phyloP scores from a whole-genome alignment of 2,329 filamentous ascomycete species.

The Exophiala mesophila region DNA sequence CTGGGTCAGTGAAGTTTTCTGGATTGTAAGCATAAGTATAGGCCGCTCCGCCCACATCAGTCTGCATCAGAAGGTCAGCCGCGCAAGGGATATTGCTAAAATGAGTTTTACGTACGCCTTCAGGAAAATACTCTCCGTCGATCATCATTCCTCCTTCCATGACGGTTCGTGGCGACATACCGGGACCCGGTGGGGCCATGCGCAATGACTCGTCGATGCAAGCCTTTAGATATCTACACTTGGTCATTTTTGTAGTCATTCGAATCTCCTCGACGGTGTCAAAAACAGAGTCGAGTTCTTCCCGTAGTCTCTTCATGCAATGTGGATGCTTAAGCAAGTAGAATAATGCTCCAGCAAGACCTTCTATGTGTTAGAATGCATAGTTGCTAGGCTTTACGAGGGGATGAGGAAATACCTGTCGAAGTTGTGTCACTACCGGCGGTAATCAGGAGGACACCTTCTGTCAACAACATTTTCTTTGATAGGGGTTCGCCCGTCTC shows the following conservation, averaged over 20 bases:
- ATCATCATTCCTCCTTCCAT: slow-evolving; percentile 29
- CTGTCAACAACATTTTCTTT: no score
- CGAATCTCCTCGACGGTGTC: slow-evolving; percentile 33
- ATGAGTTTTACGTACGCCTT: no score
- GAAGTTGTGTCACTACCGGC: no score
- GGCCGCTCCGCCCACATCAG: background rate
- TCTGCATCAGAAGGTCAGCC: no score
- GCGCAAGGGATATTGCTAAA: no score
- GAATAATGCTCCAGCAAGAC: slow-evolving; percentile 39
- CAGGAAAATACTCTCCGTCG: slow-evolving; percentile 32
- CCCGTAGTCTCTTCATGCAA: slow-evolving; percentile 29
- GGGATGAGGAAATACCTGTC: no score
- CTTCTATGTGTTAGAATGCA: no score
- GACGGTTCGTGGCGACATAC: slow-evolving; percentile 30
- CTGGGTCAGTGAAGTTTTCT: background rate
- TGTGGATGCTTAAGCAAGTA: slow-evolving; percentile 36
- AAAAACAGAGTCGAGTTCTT: slow-evolving; percentile 35
- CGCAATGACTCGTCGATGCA: slow-evolving; percentile 41
- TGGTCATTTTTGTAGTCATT: slow-evolving; percentile 37
- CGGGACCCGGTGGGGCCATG: slow-evolving; percentile 31
- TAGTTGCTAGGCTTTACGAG: no score
- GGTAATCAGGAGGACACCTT: no score
- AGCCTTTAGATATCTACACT: slow-evolving; percentile 37
- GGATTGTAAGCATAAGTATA: background rate
- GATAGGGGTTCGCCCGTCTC: no score